phyloP scores from a whole-genome alignment of 306 rosid species.

The Malus asiatica region DNA sequence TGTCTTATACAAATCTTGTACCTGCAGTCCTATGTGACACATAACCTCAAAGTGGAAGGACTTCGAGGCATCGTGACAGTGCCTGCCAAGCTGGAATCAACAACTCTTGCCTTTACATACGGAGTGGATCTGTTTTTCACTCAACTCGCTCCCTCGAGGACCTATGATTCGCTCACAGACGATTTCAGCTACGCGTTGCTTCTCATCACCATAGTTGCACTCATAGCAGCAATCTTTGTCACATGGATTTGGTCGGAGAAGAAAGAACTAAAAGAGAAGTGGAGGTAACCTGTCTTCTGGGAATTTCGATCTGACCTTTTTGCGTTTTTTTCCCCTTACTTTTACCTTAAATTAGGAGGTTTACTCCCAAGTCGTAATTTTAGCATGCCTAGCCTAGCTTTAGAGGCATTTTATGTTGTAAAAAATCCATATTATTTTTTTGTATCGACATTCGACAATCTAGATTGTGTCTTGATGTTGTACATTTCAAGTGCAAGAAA shows the following conservation, averaged over 20 bases:
- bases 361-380: slow-evolving; percentile 4
- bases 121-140: slow-evolving; percentile 95
- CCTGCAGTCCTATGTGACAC: slow-evolving; percentile 82
- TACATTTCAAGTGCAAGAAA: slow-evolving; percentile 31
- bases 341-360: slow-evolving; percentile 21
- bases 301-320: slow-evolving; percentile 8
- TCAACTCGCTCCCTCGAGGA: slow-evolving; percentile 80
- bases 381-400: slow-evolving; percentile 25
- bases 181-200: slow-evolving; percentile 99
- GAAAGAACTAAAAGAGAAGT: slow-evolving; percentile 85
- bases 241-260: slow-evolving; percentile 85
- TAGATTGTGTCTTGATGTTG: slow-evolving; percentile 21
- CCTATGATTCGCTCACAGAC: slow-evolving; percentile 93
- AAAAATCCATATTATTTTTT: slow-evolving; percentile 16
- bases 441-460: background rate
- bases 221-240: slow-evolving; percentile 74
- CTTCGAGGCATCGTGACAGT: slow-evolving; percentile 72
- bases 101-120: slow-evolving; percentile 77
- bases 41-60: slow-evolving; percentile 80
- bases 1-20: slow-evolving; percentile 10
- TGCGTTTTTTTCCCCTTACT: background rate
- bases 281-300: slow-evolving; percentile 56
- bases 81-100: slow-evolving; percentile 93
- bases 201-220: slow-evolving; percentile 82
- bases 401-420: slow-evolving; percentile 33